Base-by-base conservation (phyloP, 805 yeast genomes). In the Starmerella apis region DNA sequence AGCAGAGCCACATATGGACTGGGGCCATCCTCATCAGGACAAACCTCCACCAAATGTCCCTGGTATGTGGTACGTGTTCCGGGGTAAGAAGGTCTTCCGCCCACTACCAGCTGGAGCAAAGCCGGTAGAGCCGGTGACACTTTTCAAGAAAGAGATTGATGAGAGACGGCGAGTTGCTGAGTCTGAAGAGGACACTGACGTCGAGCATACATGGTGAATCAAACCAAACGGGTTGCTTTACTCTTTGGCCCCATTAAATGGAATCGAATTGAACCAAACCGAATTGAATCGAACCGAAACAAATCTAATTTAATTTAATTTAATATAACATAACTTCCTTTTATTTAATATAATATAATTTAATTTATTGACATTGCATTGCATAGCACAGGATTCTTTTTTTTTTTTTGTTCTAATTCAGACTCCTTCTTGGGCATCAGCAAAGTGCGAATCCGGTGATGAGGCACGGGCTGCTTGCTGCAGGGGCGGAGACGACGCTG, bases 1-100 rank as follows among this genome's bases (percentile, higher is more conserved):
- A 14, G 33, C 20, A 5, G 37, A 19, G 27, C 37, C 27, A 14
- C 31, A 27, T 24, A 33, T 46, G 6, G 35, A 33, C 13, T 22
- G 25, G 35, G 32, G 35, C 13, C 59, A 56, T 28, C 60, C 59
- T 4, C 60, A 53, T 45, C 51, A 33, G 33, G 53, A 43, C n/a
- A 49, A 32, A 24, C 59, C 59, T 4, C 56, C 58, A 10, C 59
- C 59, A n/a, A 35, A 55, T 28, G 59, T 57, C 14, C 59, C 59
- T 7, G 71, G 71, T 11, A 61, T 67, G 64, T 63, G 67, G 68
- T 67, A 63, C 53, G 64, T 59, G 16, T 66, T 67, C 49, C 57
- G 70, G 11, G 70, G 70, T 25, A 66, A 65, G 51, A 56, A 57
- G 56, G 59, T 67, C 32, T 67, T 66, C 51, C 51, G 70, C 31